phyloP scores from a whole-genome alignment of 352 stramenopile species.

The Globisporangium barbulae region DNA sequence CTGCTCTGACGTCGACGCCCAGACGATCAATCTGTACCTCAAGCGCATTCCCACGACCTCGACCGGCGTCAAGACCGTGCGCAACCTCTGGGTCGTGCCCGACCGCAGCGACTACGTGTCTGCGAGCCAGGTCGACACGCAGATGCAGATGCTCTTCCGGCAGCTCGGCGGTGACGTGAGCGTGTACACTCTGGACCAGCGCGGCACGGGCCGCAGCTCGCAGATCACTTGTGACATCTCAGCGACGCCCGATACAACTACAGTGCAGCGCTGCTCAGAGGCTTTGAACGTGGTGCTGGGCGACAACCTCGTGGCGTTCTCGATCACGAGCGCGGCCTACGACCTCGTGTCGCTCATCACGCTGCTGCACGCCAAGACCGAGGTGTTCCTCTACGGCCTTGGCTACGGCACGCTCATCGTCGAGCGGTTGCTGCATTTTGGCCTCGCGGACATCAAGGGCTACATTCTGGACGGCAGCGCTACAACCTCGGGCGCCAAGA shows the following conservation, averaged over 20 bases:
- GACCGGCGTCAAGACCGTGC: conserved; percentile 2
- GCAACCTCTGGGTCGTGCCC: conserved; percentile 39
- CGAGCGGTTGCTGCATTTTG: conserved; percentile 60
- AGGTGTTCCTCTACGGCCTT: conserved; percentile 61
- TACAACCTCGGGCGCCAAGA: conserved; percentile 28
- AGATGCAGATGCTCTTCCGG: conserved; percentile 48
- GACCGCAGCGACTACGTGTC: conserved; percentile 27
- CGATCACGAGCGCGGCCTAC: conserved; percentile 54
- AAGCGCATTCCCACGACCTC: conserved; percentile 45
- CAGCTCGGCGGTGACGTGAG: conserved; percentile 36
- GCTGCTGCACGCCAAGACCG: conserved; percentile 31
- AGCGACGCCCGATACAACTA: background rate
- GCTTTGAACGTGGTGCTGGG: conserved; percentile 21
- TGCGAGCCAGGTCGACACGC: conserved; percentile 25
- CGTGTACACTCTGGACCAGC: conserved; percentile 57
- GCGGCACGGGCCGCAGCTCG: conserved; percentile 45
- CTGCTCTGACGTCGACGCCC: conserved; percentile 34
- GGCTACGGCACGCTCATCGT: conserved; percentile 66
- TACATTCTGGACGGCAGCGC: conserved; percentile 60
- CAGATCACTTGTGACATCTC: conserved; percentile 32
- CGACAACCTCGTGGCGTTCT: conserved; percentile 47
- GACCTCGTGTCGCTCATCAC: conserved; percentile 62
- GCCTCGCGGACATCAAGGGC: conserved; percentile 39
- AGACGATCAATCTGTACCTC: conserved; percentile 48
- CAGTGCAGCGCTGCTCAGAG: conserved; percentile 16